Evolutionary conservation across 75 land plant genomes (phyloP).

Genomic region (Sequoia sempervirens): DNA sequence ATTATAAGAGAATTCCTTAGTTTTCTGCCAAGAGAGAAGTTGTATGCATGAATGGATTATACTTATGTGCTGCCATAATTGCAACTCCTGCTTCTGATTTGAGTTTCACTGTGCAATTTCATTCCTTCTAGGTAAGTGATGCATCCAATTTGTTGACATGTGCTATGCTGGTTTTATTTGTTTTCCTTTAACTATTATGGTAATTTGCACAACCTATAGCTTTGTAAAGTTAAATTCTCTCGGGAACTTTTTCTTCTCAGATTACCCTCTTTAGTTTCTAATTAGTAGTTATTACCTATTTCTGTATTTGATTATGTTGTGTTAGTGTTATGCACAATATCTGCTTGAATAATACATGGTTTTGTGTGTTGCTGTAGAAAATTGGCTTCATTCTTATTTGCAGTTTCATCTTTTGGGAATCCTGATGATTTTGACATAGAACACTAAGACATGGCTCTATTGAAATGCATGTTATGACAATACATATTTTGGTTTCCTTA

Average conservation of each 20-base stretch:
- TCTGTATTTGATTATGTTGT: neutral
- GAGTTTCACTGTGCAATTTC: neutral
- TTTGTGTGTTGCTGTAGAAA: neutral
- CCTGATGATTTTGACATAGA: neutral
- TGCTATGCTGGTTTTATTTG: neutral
- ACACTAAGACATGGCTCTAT: neutral
- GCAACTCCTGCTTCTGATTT: neutral
- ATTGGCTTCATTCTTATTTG: neutral
- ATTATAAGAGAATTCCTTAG: neutral
- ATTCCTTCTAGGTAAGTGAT: neutral
- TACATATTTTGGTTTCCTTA: constrained; percentile 1
- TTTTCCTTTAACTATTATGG: neutral
- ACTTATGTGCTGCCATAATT: neutral
- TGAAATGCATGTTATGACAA: neutral
- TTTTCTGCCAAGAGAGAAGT: neutral
- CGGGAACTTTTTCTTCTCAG: neutral
- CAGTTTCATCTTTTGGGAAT: neutral
- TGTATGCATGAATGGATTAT: neutral
- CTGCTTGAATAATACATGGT: neutral
- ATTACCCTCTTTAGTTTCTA: neutral
- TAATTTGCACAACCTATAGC: neutral
- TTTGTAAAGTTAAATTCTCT: neutral
- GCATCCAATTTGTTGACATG: neutral
- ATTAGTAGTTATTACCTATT: neutral
- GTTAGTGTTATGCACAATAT: neutral